A percentile compares a stretch with the other conserved stretches of the same genome.
Evolutionary conservation across 2,329 filamentous ascomycete species (phyloP).

Genomic region (Arthrinium phaeospermum): DNA sequence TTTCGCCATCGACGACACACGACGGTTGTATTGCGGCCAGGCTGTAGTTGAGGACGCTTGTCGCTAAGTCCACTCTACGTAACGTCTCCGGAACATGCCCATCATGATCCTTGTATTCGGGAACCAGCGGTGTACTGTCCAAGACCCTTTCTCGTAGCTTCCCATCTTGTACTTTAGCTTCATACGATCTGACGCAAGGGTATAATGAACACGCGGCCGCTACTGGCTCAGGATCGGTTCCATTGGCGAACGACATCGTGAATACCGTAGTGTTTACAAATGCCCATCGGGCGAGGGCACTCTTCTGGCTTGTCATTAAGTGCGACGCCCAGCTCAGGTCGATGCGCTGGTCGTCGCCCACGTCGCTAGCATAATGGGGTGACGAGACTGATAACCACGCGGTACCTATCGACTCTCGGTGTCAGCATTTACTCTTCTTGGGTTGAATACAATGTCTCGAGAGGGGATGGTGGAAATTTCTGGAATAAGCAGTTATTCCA

Average conservation of each 20-base stretch:
- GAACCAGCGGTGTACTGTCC: constrained; percentile 2
- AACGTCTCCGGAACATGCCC: no score
- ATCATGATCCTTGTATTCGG: not conserved
- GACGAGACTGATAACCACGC: not conserved
- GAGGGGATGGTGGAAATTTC: no score
- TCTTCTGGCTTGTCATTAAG: not conserved
- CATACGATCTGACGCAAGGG: not conserved
- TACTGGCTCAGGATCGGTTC: not conserved
- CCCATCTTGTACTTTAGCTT: not conserved
- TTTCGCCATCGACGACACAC: not conserved
- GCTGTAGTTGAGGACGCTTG: no score
- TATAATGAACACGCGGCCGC: not conserved
- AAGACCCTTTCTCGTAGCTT: not conserved
- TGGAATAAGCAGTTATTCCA: no score
- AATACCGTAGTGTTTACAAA: constrained; percentile 6
- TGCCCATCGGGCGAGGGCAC: not conserved
- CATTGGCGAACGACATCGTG: no score
- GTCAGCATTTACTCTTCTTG: no score
- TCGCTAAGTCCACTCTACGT: no score
- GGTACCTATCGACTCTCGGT: no score
- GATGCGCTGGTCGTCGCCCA: no score
- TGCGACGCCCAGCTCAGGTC: not conserved
- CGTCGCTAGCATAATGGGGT: no score
- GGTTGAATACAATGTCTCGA: no score
- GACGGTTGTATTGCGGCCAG: not conserved